phyloP scores from a whole-genome alignment of 805 yeast genomes.

The Cyberlindnera maclurae region DNA sequence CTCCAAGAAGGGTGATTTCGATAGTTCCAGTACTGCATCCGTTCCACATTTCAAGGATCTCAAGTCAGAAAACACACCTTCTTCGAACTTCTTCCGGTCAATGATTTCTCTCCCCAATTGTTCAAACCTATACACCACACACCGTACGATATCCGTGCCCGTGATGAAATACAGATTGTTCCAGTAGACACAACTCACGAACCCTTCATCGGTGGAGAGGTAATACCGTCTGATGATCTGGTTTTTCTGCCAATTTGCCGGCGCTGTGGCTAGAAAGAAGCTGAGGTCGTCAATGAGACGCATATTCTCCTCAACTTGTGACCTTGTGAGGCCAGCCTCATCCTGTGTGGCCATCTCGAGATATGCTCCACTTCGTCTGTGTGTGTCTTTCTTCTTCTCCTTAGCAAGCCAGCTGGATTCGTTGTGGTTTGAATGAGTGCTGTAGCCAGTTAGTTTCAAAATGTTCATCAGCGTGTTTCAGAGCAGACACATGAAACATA shows the following conservation, averaged over 20 bases:
- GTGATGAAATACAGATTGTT: constrained; percentile 83
- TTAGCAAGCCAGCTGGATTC: not conserved
- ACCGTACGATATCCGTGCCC: constrained; percentile 93
- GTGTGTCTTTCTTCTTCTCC: no score
- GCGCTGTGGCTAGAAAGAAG: constrained; percentile 87
- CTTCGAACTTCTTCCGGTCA: constrained; percentile 93
- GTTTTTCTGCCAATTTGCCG: constrained; percentile 86
- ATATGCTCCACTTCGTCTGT: not conserved
- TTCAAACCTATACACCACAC: constrained; percentile 80
- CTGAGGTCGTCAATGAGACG: constrained; percentile 69
- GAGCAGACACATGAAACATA: constrained; percentile 10
- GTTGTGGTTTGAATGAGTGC: not conserved
- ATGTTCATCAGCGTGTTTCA: constrained; percentile 1
- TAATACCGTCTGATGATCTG: constrained; percentile 84
- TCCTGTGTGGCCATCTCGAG: no score
- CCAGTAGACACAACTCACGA: constrained; percentile 91
- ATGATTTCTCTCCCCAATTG: constrained; percentile 81
- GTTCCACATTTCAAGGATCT: constrained; percentile 79
- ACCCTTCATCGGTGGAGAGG: constrained; percentile 82
- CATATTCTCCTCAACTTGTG: constrained; percentile 42
- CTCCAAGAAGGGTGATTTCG: constrained; percentile 77
- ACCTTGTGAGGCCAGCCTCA: constrained; percentile 3
- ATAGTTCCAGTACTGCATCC: constrained; percentile 82
- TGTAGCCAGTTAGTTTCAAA: constrained; percentile 3
- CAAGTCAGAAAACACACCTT: constrained; percentile 88